Evolutionary conservation across 2,329 filamentous ascomycete species (phyloP).

Genomic region (Fusarium circinatum): DNA sequence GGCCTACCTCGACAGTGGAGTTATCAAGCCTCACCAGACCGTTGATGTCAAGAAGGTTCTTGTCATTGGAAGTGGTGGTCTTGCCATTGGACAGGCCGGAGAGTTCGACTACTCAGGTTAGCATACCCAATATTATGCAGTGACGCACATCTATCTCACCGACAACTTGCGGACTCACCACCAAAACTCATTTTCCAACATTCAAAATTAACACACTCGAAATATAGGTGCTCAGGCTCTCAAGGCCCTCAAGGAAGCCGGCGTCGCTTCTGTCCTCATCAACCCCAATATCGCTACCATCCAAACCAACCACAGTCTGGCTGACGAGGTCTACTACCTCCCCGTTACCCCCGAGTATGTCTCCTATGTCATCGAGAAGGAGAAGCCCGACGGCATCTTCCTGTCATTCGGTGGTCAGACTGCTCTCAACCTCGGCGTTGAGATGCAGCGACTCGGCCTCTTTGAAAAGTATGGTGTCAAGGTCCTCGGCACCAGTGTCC

Average conservation of each 20-base stretch:
- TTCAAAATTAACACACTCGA: slow-evolving; percentile 31
- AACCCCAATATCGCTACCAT: slow-evolving; percentile 99
- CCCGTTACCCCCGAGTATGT: slow-evolving; percentile 98
- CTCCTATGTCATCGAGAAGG: slow-evolving; percentile 95
- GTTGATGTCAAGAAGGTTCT: slow-evolving; percentile 97
- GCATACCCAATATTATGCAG: slow-evolving; percentile 47
- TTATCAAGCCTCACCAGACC: slow-evolving; percentile 79
- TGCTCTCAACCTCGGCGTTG: slow-evolving; percentile 93
- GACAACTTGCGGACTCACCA: slow-evolving; percentile 30
- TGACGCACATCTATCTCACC: slow-evolving; percentile 7
- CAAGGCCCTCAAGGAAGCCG: slow-evolving; percentile 96
- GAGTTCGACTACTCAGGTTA: slow-evolving; percentile 98
- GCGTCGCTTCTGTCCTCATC: slow-evolving; percentile 89
- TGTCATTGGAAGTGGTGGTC: slow-evolving; percentile 93
- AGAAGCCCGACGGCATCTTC: slow-evolving; percentile 96
- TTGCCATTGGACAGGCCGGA: slow-evolving; percentile 96
- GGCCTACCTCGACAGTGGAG: slow-evolving; percentile 89
- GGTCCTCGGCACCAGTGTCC: slow-evolving; percentile 93
- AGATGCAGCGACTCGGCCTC: slow-evolving; percentile 95
- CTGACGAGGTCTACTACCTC: slow-evolving; percentile 97
- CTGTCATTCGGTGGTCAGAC: slow-evolving; percentile 98
- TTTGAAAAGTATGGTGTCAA: slow-evolving; percentile 96
- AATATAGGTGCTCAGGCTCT: slow-evolving; percentile 87
- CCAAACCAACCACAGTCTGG: slow-evolving; percentile 94
- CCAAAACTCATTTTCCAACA: not conserved